phyloP scores from a whole-genome alignment of 2,329 filamentous ascomycete species.

The Exutisphaerella laricina region DNA sequence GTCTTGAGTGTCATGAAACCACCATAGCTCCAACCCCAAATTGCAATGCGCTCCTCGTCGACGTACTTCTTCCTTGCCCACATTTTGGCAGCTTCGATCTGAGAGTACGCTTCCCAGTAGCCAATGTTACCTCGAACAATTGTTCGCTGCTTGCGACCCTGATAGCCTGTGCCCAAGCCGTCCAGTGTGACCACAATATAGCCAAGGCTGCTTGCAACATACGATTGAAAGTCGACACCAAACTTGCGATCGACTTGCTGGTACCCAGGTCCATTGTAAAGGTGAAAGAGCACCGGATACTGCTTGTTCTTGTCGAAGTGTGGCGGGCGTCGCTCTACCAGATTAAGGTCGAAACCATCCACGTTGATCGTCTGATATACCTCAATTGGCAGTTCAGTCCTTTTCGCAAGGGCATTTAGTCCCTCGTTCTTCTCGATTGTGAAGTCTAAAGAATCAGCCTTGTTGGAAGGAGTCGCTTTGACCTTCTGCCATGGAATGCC shows the following conservation, averaged over 20 bases:
- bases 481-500: slow-evolving; percentile 87
- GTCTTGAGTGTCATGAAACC: slow-evolving; percentile 95
- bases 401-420: slow-evolving; percentile 63
- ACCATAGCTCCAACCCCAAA: slow-evolving; percentile 98
- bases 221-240: slow-evolving; percentile 81
- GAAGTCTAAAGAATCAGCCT: slow-evolving; percentile 37
- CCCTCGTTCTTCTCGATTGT: slow-evolving; percentile 71
- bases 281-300: slow-evolving; percentile 90
- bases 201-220: slow-evolving; percentile 75
- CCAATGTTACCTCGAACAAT: slow-evolving; percentile 79
- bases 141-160: slow-evolving; percentile 76
- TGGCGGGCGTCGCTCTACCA: slow-evolving; percentile 80
- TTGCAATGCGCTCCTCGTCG: slow-evolving; percentile 73
- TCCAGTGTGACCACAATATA: slow-evolving; percentile 96
- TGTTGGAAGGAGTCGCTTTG: slow-evolving; percentile 69
- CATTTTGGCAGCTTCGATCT: slow-evolving; percentile 81
- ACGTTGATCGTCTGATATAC: slow-evolving; percentile 81
- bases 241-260: slow-evolving; percentile 81
- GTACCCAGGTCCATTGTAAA: slow-evolving; percentile 93
- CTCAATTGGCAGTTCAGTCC: slow-evolving; percentile 75
- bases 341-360: slow-evolving; percentile 65
- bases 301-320: slow-evolving; percentile 78
- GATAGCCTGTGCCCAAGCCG: slow-evolving; percentile 84
- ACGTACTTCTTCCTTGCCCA: slow-evolving; percentile 80
- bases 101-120: slow-evolving; percentile 77